Evolutionary conservation across 805 yeast species (phyloP).

Genomic region (Candida ficus): DNA sequence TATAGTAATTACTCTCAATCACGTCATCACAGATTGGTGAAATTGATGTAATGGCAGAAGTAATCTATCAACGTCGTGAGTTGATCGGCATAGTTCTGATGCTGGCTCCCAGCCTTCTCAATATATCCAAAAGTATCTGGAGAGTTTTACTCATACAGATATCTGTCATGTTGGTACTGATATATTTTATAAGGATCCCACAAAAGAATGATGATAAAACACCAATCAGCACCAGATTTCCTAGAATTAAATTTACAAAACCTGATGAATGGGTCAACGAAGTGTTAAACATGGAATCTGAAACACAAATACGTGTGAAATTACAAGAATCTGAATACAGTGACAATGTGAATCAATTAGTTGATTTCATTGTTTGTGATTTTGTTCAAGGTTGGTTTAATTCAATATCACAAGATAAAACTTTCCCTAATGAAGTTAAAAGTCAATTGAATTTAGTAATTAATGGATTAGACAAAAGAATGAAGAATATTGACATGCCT

Average conservation of each 20-base stretch:
- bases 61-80: too few relatives aligned
- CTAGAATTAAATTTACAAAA: constrained; percentile 24
- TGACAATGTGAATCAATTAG: constrained; percentile 38
- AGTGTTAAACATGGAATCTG: constrained; percentile 10
- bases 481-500: constrained; percentile 46
- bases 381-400: constrained; percentile 55
- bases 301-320: constrained; percentile 4
- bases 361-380: constrained; percentile 42
- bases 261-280: constrained; percentile 28
- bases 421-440: constrained; percentile 38
- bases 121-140: too few relatives aligned
- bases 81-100: too few relatives aligned
- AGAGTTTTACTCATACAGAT: too few relatives aligned
- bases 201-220: constrained; percentile 7
- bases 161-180: too few relatives aligned
- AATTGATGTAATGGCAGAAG: too few relatives aligned
- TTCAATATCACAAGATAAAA: constrained; percentile 34
- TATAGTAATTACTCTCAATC: too few relatives aligned
- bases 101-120: too few relatives aligned
- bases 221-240: constrained; percentile 12
- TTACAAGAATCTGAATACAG: constrained; percentile 23
- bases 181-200: background rate
- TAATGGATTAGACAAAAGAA: constrained; percentile 35
- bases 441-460: constrained; percentile 38
- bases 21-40: too few relatives aligned